Base-by-base conservation (phyloP, 441 rosid genomes). In the Brassica balearica region DNA sequence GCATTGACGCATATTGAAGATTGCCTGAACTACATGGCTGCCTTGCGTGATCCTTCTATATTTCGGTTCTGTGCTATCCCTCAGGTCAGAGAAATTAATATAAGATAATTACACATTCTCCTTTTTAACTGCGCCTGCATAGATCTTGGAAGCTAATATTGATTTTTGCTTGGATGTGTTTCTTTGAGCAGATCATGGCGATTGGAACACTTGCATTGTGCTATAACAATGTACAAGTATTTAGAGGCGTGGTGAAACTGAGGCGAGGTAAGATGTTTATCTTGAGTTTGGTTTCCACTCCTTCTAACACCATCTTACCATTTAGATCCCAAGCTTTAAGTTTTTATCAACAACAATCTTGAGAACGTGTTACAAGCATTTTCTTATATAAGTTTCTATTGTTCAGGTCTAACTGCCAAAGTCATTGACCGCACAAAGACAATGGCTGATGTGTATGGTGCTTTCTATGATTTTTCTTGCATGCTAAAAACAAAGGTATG, bases 121-220 rank as follows among this genome's bases (percentile, higher is more conserved):
- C 19, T 32, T 55, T 66, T 66, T 29, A 59, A 51, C 65, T 62
- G 8, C 3, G 10, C 65, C 27, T 79, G 38, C 60, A 53, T 25
- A 23, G 46, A 32, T 56, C 81, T 65, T 74, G 19, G 46, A 22
- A 73, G 59, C 36, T 46, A 70, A 69, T 19, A 41, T 76, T 76
- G 56, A 66, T 14, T 55, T 82, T 80, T 83, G 73, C 41, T 77
- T 76, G 77, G 71, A n/a, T 76, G 34, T 83, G 59, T 82, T 81
- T 65, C 53, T 73, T 70, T 79, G 84, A 72, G 71, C 80, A 96
- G 99, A 83, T 92, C 80, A 91, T 94, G 98, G 97, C 96, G 46
- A 90, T 94, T 82, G 99, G 97, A 85, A 96, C 99, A 19, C 86
- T 92, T 70, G 94, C 96, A 69, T 67, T 94, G 69, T 91, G 98